Conservation (phyloP, 2,329 filamentous ascomycete species). For the Diaporthe ampelina region DNA sequence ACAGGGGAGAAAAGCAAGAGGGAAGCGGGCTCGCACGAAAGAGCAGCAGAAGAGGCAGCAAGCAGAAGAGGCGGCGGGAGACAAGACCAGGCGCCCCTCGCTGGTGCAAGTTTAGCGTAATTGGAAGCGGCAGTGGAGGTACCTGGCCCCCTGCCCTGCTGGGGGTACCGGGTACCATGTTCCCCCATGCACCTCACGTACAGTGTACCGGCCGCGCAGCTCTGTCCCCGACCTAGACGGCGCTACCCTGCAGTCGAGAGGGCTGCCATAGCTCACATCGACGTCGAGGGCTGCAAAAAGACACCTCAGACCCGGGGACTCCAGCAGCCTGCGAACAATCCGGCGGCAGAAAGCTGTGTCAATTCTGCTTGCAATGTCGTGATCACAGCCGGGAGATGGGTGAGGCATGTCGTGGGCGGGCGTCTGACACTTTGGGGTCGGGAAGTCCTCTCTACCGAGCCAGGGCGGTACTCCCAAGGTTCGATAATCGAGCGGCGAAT, state of each 20-base stretch:
- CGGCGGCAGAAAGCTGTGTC: not conserved
- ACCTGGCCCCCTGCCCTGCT: conserved; percentile 34
- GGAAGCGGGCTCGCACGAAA: conserved; percentile 33
- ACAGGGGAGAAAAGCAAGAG: conserved; percentile 31
- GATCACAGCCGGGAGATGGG: not conserved
- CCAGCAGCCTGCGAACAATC: not conserved
- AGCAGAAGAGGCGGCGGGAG: conserved; percentile 40
- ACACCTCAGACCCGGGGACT: not conserved
- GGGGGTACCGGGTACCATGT: conserved; percentile 22
- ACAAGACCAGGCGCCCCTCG: conserved; percentile 42
- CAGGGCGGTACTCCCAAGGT: conserved; percentile 23
- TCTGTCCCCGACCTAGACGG: conserved; percentile 17
- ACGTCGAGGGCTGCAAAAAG: conserved; percentile 12
- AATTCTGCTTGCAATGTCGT: conserved; percentile 28
- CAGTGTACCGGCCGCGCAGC: conserved; percentile 15
- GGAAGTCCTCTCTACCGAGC: conserved; percentile 9
- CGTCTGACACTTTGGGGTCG: conserved; percentile 28
- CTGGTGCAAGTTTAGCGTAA: conserved; percentile 40
- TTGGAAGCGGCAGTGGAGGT: conserved; percentile 40
- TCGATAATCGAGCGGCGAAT: conserved; percentile 27
- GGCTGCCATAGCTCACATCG: conserved; percentile 3
- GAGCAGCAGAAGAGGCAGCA: conserved; percentile 36
- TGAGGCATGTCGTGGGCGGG: conserved; percentile 17
- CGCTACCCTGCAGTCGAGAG: conserved; percentile 1
- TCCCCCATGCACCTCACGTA: not conserved